These are phyloP conservation scores for Chloroidium sp. DNA, from an alignment of 163 green algal species.

Conservation along the genomic window DNA sequence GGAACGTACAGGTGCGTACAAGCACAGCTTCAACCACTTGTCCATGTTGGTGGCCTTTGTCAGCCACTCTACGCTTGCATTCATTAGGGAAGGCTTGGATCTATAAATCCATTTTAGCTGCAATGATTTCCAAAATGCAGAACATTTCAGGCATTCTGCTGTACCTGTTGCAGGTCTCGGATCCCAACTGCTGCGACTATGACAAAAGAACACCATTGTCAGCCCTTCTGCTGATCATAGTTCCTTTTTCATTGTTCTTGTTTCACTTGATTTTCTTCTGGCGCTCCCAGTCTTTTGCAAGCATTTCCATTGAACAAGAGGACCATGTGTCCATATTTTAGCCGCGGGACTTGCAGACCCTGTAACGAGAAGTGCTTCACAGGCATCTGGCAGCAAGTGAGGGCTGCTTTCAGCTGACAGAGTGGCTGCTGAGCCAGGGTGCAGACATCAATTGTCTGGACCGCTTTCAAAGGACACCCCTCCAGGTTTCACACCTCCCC, in stretches of 20 bases:
- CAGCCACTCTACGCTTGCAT: too few species aligned
- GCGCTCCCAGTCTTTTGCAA: too few species aligned
- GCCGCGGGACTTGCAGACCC: background rate
- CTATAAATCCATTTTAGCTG: background rate
- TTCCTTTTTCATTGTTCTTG: too few species aligned
- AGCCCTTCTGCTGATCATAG: slow-evolving; percentile 1
- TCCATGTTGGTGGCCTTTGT: too few species aligned
- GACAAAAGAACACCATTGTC: slow-evolving; percentile 54
- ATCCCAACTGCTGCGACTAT: slow-evolving; percentile 47
- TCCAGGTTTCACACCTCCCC: slow-evolving; percentile 52
- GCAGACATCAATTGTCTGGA: slow-evolving; percentile 65
- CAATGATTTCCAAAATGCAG: background rate
- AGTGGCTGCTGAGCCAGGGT: slow-evolving; percentile 73
- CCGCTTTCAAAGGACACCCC: slow-evolving; percentile 70
- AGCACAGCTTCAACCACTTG: background rate
- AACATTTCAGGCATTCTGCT: too few species aligned
- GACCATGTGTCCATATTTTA: too few species aligned
- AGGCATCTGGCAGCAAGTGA: slow-evolving; percentile 77
- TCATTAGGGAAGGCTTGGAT: too few species aligned
- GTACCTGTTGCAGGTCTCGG: slow-evolving; percentile 21
- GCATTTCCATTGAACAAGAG: too few species aligned
- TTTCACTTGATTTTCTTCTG: too few species aligned
- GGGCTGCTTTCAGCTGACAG: slow-evolving; percentile 63
- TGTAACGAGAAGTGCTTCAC: slow-evolving; percentile 6
- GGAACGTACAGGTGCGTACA: slow-evolving; percentile 56